Base-by-base conservation (phyloP, 78 protist genomes). In the Anaeramoeba flamelloides region DNA sequence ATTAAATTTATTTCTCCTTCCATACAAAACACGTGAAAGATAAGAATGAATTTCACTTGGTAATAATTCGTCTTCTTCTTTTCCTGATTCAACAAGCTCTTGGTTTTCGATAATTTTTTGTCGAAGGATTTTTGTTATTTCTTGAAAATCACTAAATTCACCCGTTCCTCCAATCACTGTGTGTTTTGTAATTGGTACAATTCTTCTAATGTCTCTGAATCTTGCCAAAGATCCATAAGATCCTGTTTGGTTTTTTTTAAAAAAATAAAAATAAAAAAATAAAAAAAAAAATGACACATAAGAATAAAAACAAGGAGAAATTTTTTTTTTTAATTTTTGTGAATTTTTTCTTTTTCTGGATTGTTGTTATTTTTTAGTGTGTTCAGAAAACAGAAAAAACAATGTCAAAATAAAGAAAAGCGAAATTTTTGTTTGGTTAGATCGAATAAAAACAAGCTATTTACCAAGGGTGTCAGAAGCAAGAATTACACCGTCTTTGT, bases 221-320 rank as follows among this genome's bases (percentile, higher is more conserved):
- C 92, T 83, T 0, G 95, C 95, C n/a, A 94, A 38, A 22, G 87
- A 74, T 3, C 97, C 97, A 83, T 92, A 94, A 33, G 95, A 92
- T 1, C 39, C 84, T 80, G 77, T 30, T n/a, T 3, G 12, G n/a
- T n/a, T n/a, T n/a, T n/a, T n/a, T n/a, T n/a, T n/a, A n/a, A n/a
- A n/a, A n/a, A n/a, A n/a, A n/a, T n/a, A n/a, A n/a, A n/a, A n/a
- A n/a, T n/a, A n/a, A n/a, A n/a, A n/a, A n/a, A n/a, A n/a, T n/a
- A n/a, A n/a, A n/a, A n/a, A n/a, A n/a, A n/a, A n/a, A n/a, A n/a
- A n/a, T n/a, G n/a, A n/a, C n/a, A n/a, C n/a, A n/a, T n/a, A n/a
- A n/a, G n/a, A n/a, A n/a, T n/a, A n/a, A n/a, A n/a, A n/a, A n/a
- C n/a, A n/a, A n/a, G n/a, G n/a, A n/a, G n/a, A n/a, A n/a, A n/a